Evolutionary conservation across 805 yeast species (phyloP).

Genomic region (Komagataella ulmi): DNA sequence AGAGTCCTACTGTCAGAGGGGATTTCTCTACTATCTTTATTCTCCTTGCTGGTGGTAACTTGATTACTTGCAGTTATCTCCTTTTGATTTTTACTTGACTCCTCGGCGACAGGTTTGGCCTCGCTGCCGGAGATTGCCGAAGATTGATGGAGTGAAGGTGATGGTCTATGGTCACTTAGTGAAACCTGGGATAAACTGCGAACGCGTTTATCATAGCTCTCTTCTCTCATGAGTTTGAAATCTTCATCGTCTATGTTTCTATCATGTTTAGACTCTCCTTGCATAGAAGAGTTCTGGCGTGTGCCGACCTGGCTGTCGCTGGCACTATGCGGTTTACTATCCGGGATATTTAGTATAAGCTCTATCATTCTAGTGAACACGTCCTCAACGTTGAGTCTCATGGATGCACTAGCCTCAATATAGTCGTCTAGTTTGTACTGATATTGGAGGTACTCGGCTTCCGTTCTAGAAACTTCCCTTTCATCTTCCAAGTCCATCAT

Average conservation of each 20-base stretch:
- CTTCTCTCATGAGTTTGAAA: not conserved
- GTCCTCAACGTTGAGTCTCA: slow-evolving; percentile 1
- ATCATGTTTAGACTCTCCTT: not conserved
- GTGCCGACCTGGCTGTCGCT: not conserved
- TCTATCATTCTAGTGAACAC: not conserved
- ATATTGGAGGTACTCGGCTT: slow-evolving; percentile 19
- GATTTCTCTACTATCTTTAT: not conserved
- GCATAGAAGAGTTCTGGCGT: not conserved
- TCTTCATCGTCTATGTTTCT: not conserved
- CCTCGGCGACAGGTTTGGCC: not conserved
- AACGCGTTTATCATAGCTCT: not conserved
- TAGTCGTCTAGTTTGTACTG: not conserved
- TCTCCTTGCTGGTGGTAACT: not conserved
- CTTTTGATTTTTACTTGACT: not conserved
- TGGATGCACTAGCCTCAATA: slow-evolving; percentile 1
- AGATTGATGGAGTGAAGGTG: not conserved
- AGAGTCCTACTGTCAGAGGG: not conserved
- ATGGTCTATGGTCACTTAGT: not conserved
- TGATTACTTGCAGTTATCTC: not conserved
- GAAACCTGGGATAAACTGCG: not conserved
- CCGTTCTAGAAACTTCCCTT: slow-evolving; percentile 61
- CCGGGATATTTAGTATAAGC: not conserved
- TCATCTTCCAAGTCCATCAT: slow-evolving; percentile 65
- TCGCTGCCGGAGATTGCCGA: not conserved
- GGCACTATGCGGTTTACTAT: not conserved